These are phyloP conservation scores for Breviolum minutum DNA, from an alignment of 73 alveolate genomes.

Conservation along the genomic window DNA sequence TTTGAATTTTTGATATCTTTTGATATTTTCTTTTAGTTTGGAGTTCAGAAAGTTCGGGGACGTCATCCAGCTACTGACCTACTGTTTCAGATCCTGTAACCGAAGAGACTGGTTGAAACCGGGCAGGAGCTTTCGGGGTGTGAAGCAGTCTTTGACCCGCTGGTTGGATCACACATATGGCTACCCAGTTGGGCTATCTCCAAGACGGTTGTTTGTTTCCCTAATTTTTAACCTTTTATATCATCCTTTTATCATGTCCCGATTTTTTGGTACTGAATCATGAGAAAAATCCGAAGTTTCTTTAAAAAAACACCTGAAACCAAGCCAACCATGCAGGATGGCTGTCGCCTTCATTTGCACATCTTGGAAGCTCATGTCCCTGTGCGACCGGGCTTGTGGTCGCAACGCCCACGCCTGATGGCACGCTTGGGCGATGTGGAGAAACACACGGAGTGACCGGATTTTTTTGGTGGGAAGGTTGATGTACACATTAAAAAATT, in stretches of 20 bases:
- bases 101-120: too few relatives aligned
- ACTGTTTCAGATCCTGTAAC: too few relatives aligned
- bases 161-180: too few relatives aligned
- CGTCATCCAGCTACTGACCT: too few relatives aligned
- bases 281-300: too few relatives aligned
- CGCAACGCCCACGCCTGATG: conserved; percentile 57
- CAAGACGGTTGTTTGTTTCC: too few relatives aligned
- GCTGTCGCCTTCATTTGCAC: conserved; percentile 7
- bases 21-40: not conserved
- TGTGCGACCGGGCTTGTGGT: not conserved
- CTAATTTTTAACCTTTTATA: not conserved
- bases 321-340: not conserved
- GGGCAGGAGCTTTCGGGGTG: too few relatives aligned
- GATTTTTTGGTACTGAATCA: not conserved
- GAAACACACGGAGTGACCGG: conserved; percentile 26
- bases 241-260: not conserved
- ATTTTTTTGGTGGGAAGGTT: not conserved
- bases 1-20: not conserved
- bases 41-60: not conserved
- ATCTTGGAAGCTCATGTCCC: conserved; percentile 1
- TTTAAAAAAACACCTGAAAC: not conserved
- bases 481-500: too few relatives aligned
- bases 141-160: too few relatives aligned
- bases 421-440: conserved; percentile 2
- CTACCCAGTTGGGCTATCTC: too few relatives aligned